Evolutionary conservation across 2,329 filamentous ascomycete species (phyloP), one percentile per base, ranked within the genome.

Genomic region (Colletotrichum lupini): DNA sequence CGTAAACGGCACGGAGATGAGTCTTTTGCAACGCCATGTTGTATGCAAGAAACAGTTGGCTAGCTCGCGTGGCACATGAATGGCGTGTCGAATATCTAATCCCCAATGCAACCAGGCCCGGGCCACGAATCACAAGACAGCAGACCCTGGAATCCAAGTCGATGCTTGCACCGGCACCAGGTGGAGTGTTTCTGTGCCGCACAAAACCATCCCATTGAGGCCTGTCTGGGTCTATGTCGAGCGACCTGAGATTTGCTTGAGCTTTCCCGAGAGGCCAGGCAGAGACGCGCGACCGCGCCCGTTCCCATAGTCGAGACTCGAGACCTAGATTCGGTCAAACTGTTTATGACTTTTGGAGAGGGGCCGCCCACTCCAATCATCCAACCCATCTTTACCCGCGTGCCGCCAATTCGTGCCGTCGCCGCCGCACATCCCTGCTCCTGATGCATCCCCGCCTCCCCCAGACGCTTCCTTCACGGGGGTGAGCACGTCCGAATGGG

Each of bases 341-440:
- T 11, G 11, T 32, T 28, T 37, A 52, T 53, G n/a, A 19, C 55
- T 30, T 32, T 67, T 49, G 66, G 66, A 26, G 59, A 58, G 32
- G 55, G 55, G 53, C 28, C 19, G 46, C 2, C 37, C 24, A 64
- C 67, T 60, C 74, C 64, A n/a, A 53, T 60, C 76, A 77, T 73
- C 73, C 76, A 74, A 68, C 64, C 65, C 74, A 67, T 32, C 53
- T 59, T 76, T 73, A 78, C 76, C 75, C 74, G 72, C 74, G 74
- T 67, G 46, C 66, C 73, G 73, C 72, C 75, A 72, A 61, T 67
- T 72, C 62, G 67, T 67, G 62, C 57, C 53, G 67, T 57, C 69
- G 62, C 55, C 59, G 72, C 55, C 73, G 49, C 32, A 35, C 68
- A 74, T 64, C 73, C 76, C 74, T 66, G 76, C 63, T 75, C 65